Evolutionary conservation across 2,329 filamentous ascomycete genomes (phyloP).

Genomic region (Beauveria rudraprayagi): DNA sequence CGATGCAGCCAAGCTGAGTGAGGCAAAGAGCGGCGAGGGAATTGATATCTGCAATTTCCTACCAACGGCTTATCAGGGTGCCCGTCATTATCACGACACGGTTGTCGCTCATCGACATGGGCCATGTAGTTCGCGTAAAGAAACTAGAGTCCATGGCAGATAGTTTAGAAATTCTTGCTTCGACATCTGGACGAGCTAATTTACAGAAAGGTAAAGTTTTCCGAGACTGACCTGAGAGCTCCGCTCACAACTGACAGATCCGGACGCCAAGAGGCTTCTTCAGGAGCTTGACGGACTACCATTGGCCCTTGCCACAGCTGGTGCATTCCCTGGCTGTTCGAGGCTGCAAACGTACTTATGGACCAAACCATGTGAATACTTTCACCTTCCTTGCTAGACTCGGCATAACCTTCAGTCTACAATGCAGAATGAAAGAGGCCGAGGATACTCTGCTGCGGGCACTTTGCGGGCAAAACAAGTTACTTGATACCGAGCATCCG

Average conservation of each 20-base stretch:
- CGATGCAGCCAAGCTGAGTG: constrained; percentile 17
- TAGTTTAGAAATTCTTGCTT: constrained; percentile 21
- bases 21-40: constrained; percentile 12
- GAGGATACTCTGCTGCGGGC: too few species aligned
- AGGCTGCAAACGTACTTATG: too few species aligned
- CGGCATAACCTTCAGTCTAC: too few species aligned
- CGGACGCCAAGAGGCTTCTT: background rate
- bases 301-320: background rate
- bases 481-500: too few species aligned
- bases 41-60: constrained; percentile 24
- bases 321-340: background rate
- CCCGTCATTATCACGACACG: constrained; percentile 34
- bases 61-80: constrained; percentile 28
- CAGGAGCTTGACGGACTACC: constrained; percentile 2
- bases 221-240: background rate
- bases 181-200: constrained; percentile 25
- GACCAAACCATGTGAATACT: too few species aligned
- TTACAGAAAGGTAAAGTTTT: constrained; percentile 15
- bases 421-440: too few species aligned
- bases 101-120: constrained; percentile 24
- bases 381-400: too few species aligned
- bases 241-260: background rate
- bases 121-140: constrained; percentile 22
- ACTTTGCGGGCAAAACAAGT: too few species aligned
- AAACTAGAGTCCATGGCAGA: constrained; percentile 25